Evolutionary conservation across 371 early-diverging fungal genomes (phyloP).

Genomic region (Homolaphlyctis polyrhiza): DNA sequence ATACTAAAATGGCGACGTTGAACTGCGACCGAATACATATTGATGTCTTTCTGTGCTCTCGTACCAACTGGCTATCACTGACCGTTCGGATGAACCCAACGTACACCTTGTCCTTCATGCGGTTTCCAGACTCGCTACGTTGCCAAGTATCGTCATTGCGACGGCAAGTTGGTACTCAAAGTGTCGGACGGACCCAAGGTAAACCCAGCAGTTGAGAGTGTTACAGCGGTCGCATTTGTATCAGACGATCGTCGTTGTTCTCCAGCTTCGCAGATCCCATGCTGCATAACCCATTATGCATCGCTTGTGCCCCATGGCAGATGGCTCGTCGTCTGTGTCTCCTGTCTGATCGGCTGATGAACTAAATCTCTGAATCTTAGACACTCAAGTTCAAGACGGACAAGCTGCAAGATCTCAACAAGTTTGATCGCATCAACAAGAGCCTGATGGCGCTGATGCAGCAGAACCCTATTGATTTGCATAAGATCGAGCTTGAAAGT

Average conservation of each 20-base stretch:
- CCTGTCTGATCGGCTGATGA: no score
- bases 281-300: neutral
- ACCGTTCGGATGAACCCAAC: neutral
- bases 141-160: conserved; percentile 60
- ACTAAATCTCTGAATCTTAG: no score
- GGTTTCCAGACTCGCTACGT: conserved; percentile 61
- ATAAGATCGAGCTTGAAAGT: neutral
- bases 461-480: conserved; percentile 5
- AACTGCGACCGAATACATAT: neutral
- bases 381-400: conserved; percentile 67
- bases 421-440: conserved; percentile 63
- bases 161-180: conserved; percentile 70
- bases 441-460: conserved; percentile 69
- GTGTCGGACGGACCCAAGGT: conserved; percentile 60
- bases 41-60: neutral
- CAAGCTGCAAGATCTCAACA: conserved; percentile 64
- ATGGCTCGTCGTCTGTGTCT: no score
- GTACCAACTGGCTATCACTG: neutral
- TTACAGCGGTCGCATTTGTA: no score
- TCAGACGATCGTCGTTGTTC: no score
- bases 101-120: neutral
- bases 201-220: conserved; percentile 12
- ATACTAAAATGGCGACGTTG: neutral
- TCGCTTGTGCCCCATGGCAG: no score
- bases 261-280: neutral